Evolutionary conservation across 2,329 filamentous ascomycete species (phyloP), one percentile per base, ranked within the genome.

Genomic region (Alternaria alternata): DNA sequence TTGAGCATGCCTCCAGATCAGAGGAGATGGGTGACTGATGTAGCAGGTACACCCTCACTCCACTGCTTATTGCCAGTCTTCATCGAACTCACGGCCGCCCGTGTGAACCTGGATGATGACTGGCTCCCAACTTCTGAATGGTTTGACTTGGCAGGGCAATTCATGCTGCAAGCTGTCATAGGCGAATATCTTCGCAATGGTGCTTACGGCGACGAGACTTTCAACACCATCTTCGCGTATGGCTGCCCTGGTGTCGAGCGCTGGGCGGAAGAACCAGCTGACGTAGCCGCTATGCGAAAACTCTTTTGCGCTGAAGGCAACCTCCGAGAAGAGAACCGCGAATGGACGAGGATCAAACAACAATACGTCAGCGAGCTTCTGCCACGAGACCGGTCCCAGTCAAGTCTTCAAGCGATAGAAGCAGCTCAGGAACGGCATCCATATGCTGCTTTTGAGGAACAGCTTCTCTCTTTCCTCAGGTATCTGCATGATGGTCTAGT

Each of bases 141-240:
- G 80, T 80, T 83, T 65, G 74, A 82, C 22, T 69, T 85, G 9
- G 78, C 81, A 1, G 80, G 76, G 1, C 76, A 80, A 16, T 83
- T 84, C 58, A 83, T 86, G 78, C 66, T 83, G 8, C 83, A 86
- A 59, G 80, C 83, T 36, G 79, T 78, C 8, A 62, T 85, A 4
- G 84, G 87, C 69, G 82, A 84, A 57, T 81, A 81, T 53, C 67
- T 80, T 3, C 63, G 79, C 5, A 79, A 75, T 52, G 80, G 79
- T 7, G 71, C 69, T 5, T 70, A 71, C n/a, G 73, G 75, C 0
- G 56, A 67, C 4, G 77, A 81, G 22, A 61, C 75, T 2, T 74
- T 83, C 22, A 72, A 78, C 26, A 77, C 81, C 30, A 79, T 81
- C 4, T 84, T 84, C 63, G 75, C 80, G 2, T 85, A 83, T 78